Evolutionary conservation across 371 early-diverging fungal genomes (phyloP), one percentile per base, ranked within the genome.

Genomic region (Circinella minor): DNA sequence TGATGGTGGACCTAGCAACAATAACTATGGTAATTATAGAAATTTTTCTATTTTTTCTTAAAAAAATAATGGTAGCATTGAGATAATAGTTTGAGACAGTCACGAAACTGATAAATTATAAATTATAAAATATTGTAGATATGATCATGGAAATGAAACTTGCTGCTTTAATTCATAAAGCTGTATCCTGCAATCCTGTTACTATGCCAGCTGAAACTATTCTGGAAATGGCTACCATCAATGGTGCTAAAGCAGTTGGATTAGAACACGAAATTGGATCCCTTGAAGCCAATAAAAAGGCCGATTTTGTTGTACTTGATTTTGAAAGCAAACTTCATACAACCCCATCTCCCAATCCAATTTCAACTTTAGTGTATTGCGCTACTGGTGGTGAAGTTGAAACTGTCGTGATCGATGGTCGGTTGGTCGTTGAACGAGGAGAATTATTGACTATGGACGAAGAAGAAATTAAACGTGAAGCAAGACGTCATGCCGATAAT

Each of bases 201-300:
- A 71, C 70, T 9, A 71, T 74, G 71, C 69, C 74, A 7, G 74
- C 74, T 13, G 74, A 74, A 38, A 68, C 71, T 36, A 70, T 74
- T 4, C 54, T 74, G 55, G 74, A 74, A 46, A 74, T 74, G 74
- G 74, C 74, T 4, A 74, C 74, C 38, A 71, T 74, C 68, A 74
- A 74, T 63, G 74, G 74, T 47, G 74, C 74, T 55, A 70, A 71
- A 49, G 74, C 74, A 61, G 60, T 74, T 59, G 74, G 74, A 14
- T 43, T 74, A 37, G 74, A 74, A 51, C 68, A 74, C 13, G 71
- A 74, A 27, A 74, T 74, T 54, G 74, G 74, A 11, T 74, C 74
- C 4, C 54, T 74, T 43, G 74, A 74, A 38, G 51, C 38, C 3
- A 71, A 71, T 71, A 74, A 74, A 46, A 74, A 74, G 51, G 74